Conservation (phyloP, 139 green algal genomes). For the Auxenochlorella pyrenoidosa region DNA sequence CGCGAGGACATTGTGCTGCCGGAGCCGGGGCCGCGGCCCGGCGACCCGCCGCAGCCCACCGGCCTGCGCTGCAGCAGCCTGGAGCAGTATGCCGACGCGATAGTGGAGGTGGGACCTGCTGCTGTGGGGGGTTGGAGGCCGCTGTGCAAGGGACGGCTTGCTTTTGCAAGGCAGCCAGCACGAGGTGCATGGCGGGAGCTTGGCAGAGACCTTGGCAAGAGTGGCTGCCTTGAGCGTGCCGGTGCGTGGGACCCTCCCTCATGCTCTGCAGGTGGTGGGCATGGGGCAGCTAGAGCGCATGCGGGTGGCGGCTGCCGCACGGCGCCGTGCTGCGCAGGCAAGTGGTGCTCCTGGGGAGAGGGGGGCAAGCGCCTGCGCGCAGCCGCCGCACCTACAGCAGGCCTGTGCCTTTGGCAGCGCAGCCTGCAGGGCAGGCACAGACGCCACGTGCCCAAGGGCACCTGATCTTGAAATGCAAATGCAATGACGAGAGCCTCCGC, state of each 20-base stretch:
- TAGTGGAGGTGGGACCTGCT: slow-evolving; percentile 51
- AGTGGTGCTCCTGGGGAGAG: slow-evolving; percentile 25
- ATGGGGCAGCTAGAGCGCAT: slow-evolving; percentile 79
- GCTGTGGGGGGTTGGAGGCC: background rate
- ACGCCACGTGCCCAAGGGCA: no score
- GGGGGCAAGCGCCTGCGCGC: no score
- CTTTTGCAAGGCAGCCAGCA: background rate
- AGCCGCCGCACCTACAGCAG: no score
- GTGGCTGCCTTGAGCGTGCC: background rate
- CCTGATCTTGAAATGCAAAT: no score
- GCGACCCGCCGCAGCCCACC: slow-evolving; percentile 36
- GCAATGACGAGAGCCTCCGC: no score
- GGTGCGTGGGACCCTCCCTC: background rate
- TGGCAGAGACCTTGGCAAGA: background rate
- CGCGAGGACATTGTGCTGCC: slow-evolving; percentile 75
- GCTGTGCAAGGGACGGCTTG: no score
- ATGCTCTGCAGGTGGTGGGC: slow-evolving; percentile 60
- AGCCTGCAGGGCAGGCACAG: no score
- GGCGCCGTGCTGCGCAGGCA: slow-evolving; percentile 51
- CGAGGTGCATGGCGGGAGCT: background rate
- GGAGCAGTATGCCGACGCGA: slow-evolving; percentile 77
- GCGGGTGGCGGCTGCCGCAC: slow-evolving; percentile 73
- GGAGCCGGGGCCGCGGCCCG: slow-evolving; percentile 5
- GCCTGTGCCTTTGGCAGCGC: no score
- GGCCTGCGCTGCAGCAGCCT: slow-evolving; percentile 76